Base-by-base conservation (phyloP, 2,329 filamentous ascomycete species). In the Calcarisporium arbuscula region DNA sequence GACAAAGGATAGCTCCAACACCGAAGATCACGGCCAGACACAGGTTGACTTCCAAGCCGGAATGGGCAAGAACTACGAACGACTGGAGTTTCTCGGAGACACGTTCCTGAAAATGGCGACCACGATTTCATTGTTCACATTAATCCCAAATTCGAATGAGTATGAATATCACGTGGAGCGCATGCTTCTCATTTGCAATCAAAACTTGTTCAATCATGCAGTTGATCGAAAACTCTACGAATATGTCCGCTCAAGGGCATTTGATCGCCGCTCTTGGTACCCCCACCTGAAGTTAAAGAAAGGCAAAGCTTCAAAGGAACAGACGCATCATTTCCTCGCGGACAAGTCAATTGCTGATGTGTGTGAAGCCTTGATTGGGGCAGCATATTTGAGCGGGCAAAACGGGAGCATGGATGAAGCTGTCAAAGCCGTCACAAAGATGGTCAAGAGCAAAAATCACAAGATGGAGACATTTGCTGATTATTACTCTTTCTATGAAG, bases 81-180 rank as follows among this genome's bases (percentile, higher is more conserved):
- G 92, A 10, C 70, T 96, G 0, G 92, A 98, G 51, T 94, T 95
- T 40, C 70, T 96, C 3, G 92, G 92, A 0, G 92, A 98, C 55
- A 85, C 82, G 21, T 95, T 95, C 50, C 69, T 98, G 39, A 98
- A 98, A 60, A 90, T 95, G 80, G 86, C 85, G 9, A 95, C 90
- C 0, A 90, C 89, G 0, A 88, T 98, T 34, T 80, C 88, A 1
- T 68, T 94, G 1, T 96, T 84, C 53, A 82, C 82, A 1, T 71
- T 79, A 19, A 78, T 84, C 15, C 86, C 87, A 0, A 74, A 84
- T 30, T 77, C 83, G 41, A 78, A 87, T 44, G 92, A 98, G 52
- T 94, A 81, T 31, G 79, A 85, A 36, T 92, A 85, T 47, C 92
- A 98, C 51, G 85, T 94, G 7, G 81, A 87, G 47, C 80, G 92